Evolutionary conservation across 164 flowering plant genomes (phyloP).

Genomic region (Macadamia integrifolia): DNA sequence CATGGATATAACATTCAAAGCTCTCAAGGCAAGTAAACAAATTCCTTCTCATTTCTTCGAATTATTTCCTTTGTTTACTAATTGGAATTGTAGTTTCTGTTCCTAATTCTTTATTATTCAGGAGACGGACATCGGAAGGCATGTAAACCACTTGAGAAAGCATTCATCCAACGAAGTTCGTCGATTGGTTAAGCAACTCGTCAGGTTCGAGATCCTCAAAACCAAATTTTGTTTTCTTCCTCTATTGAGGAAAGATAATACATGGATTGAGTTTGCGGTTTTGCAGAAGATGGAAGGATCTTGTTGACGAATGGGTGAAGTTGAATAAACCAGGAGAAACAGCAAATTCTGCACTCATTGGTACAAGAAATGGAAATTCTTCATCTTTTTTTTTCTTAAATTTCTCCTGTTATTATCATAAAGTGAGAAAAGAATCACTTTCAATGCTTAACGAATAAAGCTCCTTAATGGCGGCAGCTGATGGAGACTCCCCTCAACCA

Average conservation of each 20-base stretch:
- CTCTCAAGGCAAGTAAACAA: constrained; percentile 47
- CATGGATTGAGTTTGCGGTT: constrained; percentile 8
- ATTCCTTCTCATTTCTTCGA: too few species aligned
- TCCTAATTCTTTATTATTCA: constrained; percentile 17
- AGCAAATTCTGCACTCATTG: constrained; percentile 39
- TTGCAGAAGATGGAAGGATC: constrained; percentile 86
- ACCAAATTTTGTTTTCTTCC: background rate
- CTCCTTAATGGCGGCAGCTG: constrained; percentile 34
- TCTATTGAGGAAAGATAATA: background rate
- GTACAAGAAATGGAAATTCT: constrained; percentile 15
- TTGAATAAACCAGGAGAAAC: constrained; percentile 38
- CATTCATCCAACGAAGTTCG: constrained; percentile 63
- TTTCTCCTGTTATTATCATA: background rate
- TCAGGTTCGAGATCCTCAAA: constrained; percentile 46
- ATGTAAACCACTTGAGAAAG: constrained; percentile 71
- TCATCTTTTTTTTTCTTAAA: too few species aligned
- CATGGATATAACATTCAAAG: constrained; percentile 87
- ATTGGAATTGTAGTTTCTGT: background rate
- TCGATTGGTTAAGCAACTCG: constrained; percentile 77
- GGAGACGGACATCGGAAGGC: constrained; percentile 93
- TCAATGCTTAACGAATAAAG: constrained; percentile 1
- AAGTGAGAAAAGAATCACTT: background rate
- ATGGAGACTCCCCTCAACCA: constrained; percentile 72
- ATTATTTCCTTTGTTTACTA: background rate
- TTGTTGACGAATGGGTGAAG: constrained; percentile 92